Conservation (phyloP, 805 yeast species). For the Ogataea corticis region DNA sequence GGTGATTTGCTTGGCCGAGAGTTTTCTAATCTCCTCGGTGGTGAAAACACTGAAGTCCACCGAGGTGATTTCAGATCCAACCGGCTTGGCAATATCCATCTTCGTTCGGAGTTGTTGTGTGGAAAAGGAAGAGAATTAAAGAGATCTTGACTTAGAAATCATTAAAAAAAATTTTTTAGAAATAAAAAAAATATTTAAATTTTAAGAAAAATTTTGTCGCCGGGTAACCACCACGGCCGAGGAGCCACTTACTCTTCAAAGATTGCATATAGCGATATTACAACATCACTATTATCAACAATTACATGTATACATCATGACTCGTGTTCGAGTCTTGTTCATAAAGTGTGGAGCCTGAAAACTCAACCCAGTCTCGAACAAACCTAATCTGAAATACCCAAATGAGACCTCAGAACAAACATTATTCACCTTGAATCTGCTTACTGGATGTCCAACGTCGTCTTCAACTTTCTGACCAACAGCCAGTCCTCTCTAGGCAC, state of each 20-base stretch:
- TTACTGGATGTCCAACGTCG: slow-evolving; percentile 78
- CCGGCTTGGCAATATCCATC: slow-evolving; percentile 97
- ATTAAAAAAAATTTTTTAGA: not conserved
- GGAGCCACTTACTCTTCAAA: not conserved
- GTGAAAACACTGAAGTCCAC: slow-evolving; percentile 90
- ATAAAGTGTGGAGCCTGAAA: too few species aligned
- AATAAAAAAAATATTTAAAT: too few species aligned
- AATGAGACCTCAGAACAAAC: too few species aligned
- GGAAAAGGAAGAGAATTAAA: not conserved
- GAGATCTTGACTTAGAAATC: not conserved
- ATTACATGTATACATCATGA: slow-evolving; percentile 2
- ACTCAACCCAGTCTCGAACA: not conserved
- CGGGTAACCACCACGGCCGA: slow-evolving; percentile 1
- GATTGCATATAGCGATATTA: not conserved
- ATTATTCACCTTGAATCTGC: not conserved
- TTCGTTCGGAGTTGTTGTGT: slow-evolving; percentile 5
- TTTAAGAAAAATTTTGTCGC: slow-evolving; percentile 1
- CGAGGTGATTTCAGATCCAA: slow-evolving; percentile 88
- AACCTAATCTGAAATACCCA: too few species aligned
- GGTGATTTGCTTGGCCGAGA: slow-evolving; percentile 93
- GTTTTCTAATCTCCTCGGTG: slow-evolving; percentile 75
- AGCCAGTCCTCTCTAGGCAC: slow-evolving; percentile 97
- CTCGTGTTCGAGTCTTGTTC: too few species aligned
- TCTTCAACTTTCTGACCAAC: slow-evolving; percentile 82
- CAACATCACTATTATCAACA: not conserved